These are phyloP conservation scores for Neurospora sp. DNA, from an alignment of 495 filamentous ascomycete species.

Conservation along the genomic window DNA sequence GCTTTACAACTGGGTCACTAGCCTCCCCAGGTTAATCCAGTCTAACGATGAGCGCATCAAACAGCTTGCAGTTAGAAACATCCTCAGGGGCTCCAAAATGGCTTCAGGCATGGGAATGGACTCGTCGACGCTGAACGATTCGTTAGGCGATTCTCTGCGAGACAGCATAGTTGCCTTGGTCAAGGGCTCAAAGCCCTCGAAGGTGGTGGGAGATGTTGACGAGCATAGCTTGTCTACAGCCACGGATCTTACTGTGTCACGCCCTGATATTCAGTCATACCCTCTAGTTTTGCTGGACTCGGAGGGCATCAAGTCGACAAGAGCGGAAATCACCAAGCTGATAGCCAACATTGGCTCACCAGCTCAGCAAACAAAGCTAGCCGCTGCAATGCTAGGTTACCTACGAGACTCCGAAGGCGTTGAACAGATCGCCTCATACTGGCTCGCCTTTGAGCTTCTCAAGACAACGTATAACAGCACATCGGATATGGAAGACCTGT, in stretches of 20 bases:
- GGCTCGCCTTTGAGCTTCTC: constrained; percentile 69
- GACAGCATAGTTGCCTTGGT: constrained; percentile 46
- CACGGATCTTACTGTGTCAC: constrained; percentile 14
- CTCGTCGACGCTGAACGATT: constrained; percentile 58
- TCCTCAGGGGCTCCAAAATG: constrained; percentile 63
- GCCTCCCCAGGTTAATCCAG: constrained; percentile 76
- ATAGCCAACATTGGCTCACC: constrained; percentile 36
- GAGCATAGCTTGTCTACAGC: constrained; percentile 9
- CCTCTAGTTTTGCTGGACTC: constrained; percentile 52
- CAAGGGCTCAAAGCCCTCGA: constrained; percentile 25
- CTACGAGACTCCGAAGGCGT: constrained; percentile 45
- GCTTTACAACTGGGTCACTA: constrained; percentile 70
- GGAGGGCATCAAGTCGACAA: constrained; percentile 53
- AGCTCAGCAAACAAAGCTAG: constrained; percentile 35
- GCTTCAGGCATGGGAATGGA: constrained; percentile 55
- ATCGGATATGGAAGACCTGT: constrained; percentile 56
- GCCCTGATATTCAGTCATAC: constrained; percentile 35
- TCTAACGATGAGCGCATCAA: constrained; percentile 72
- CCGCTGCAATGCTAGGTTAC: constrained; percentile 48
- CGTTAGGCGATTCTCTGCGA: constrained; percentile 52
- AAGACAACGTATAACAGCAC: constrained; percentile 39
- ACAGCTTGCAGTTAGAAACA: constrained; percentile 56
- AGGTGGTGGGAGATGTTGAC: constrained; percentile 12
- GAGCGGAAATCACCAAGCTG: constrained; percentile 39
- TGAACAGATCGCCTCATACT: constrained; percentile 60